Base-by-base conservation (phyloP, 345 rosid species). In the Leavenworthia alabamica region DNA sequence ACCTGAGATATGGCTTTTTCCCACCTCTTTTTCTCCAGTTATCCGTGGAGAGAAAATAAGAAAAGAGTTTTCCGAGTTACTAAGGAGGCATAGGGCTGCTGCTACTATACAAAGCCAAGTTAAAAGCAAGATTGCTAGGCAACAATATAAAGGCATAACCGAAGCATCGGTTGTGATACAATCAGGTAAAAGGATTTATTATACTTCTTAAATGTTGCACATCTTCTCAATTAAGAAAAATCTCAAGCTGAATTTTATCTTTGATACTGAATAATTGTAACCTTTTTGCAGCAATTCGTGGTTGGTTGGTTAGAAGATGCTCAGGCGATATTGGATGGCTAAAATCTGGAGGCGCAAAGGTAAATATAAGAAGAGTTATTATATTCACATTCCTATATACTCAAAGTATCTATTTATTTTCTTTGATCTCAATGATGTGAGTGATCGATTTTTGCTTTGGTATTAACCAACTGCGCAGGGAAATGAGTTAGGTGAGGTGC, bases 251-350 rank as follows among this genome's bases (percentile, higher is more conserved):
- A 11, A 10, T 22, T 24, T 32, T 48, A 14, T 45, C 7, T 4
- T 45, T 46, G 58, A 31, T 27, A 41, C 32, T 48, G 40, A 56
- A 5, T 23, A 16, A 8, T 10, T 27, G 27, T 24, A 32, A 50
- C 4, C 9, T 49, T 64, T 16, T 56, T 78, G 75, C 80, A 93
- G 99, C 46, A 46, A 82, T 89, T 70, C 99, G 99, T 51, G 99
- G 99, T 58, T 89, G 92, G 88, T 73, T 87, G 81, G 96, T 87
- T 56, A 81, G 99, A 83, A 81, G 87, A 78, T 93, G 91, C 77
- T 85, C 99, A 0, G 95, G 90, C 53, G 80, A 89, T 67, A 57
- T 80, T 50, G 83, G 88, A 62, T 79, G 84, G 60, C 42, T 85
- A 69, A 77, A 69, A 57, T 75, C 88, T 62, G 85, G 74, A 28